These are phyloP conservation scores for Pythium aphanidermatum DNA, from an alignment of 352 stramenopile genomes.

Conservation along the genomic window DNA sequence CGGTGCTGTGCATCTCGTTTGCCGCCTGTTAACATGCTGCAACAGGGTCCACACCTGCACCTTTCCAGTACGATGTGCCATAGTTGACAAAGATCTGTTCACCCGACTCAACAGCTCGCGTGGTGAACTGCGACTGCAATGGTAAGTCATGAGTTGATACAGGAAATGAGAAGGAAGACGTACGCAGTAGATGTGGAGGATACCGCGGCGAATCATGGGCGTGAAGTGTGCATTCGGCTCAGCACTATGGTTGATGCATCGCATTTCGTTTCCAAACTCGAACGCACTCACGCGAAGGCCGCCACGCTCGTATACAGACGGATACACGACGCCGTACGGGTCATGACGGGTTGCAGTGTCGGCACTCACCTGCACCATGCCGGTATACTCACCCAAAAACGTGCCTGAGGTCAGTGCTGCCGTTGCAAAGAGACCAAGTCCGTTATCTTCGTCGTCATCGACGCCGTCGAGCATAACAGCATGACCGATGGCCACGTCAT, in stretches of 20 bases:
- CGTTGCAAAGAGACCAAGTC: slow-evolving; percentile 57
- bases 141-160: slow-evolving; percentile 5
- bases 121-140: slow-evolving; percentile 43
- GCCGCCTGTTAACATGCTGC: too few species aligned
- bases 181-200: slow-evolving; percentile 76
- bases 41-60: slow-evolving; percentile 43
- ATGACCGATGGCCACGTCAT: slow-evolving; percentile 49
- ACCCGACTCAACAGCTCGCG: slow-evolving; percentile 27
- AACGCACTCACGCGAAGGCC: slow-evolving; percentile 61
- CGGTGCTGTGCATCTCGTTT: too few species aligned
- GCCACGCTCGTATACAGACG: slow-evolving; percentile 56
- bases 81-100: slow-evolving; percentile 80
- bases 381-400: slow-evolving; percentile 67
- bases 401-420: slow-evolving; percentile 32
- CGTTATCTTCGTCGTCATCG: slow-evolving; percentile 23
- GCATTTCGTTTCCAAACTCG: slow-evolving; percentile 72
- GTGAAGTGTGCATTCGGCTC: slow-evolving; percentile 54
- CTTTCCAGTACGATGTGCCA: slow-evolving; percentile 59
- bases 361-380: slow-evolving; percentile 37
- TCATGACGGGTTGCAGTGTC: slow-evolving; percentile 31
- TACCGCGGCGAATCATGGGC: slow-evolving; percentile 54
- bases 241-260: slow-evolving; percentile 73
- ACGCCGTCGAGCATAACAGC: slow-evolving; percentile 36
- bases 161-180: slow-evolving; percentile 12
- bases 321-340: slow-evolving; percentile 65